Base-by-base conservation (phyloP, 164 flowering plant genomes). In the Stephania cephalantha region DNA sequence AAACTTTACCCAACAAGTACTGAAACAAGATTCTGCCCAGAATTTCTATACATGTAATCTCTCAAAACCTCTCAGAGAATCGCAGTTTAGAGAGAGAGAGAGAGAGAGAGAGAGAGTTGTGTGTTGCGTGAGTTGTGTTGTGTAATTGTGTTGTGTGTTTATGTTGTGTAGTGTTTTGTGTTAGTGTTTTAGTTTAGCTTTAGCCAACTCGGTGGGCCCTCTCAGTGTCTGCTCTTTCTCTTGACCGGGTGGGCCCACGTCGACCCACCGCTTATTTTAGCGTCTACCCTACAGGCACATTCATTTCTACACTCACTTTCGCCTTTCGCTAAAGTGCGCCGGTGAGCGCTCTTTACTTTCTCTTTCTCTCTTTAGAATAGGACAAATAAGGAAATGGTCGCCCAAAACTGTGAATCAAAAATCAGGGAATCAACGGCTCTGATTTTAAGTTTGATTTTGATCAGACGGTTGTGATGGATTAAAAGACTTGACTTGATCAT, bases 261-360 rank as follows among this genome's bases (percentile, higher is more conserved):
- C 13, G 65, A 25, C 74, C 74, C 73, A 52, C 65, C 73, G 68
- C 74, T 53, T 35, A 52, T 35, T 72, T 53, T 52, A 71, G 58
- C 46, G 53, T 48, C 25, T 71, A 15, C 17, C 11, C n/a, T 44
- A 9, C 13, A 46, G 25, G 17, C 66, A 50, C 55, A 9, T 50
- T 50, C 55, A 50, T 50, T 15, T 63, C 66, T 35, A 18, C 66
- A 18, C 66, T 18, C 7, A 5, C 66, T 63, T 63, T 5, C 29
- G 66, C 31, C 10, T 5, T 18, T 6, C 25, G 31, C 65, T 63
- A 63, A 18, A 22, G 17, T 65, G 68, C 22, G 35, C 68, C 4
- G 68, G 4, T 25, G 35, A 50, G 64, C 5, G 64, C 64, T 3
- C 64, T 58, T 58, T 18, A 18, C 64, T 18, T n/a, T 35, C 42